Base-by-base conservation (phyloP, 2,329 filamentous ascomycete genomes). In the Trichophyton verrucosum region DNA sequence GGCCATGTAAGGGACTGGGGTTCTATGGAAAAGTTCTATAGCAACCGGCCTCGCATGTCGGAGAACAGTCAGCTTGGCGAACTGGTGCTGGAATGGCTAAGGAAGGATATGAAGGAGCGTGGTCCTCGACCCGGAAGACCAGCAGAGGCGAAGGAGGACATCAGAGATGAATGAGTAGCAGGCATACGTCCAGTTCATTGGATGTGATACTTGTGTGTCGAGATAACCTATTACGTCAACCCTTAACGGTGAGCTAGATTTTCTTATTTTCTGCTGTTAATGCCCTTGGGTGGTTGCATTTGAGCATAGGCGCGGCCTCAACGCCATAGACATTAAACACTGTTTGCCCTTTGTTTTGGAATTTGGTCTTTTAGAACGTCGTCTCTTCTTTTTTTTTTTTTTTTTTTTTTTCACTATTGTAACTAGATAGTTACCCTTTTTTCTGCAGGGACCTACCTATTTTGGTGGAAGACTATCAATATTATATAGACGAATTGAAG, bases 1-100 rank as follows among this genome's bases (percentile, higher is more conserved):
- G 94, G 94, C 30, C 84, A 81, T 64, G 87, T 96, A 64, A 91
- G 89, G 78, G 88, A 95, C 74, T 95, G 86, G 86, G 92, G 91
- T 1, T 76, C 78, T 40, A 84, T 92, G 51, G 84, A 86, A 60
- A 76, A 79, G 38, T 91, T 94, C 76, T 78, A 89, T 58, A 76
- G 77, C 56, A 76, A 77, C 17, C 73, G 75, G 27, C 77, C 82
- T 63, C 75, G 78, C 53, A 77, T 79, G 17, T 73, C 76, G 64
- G 91, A 91, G 40, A 96, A 96, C 73, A 94, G 88, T 68, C 83
- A 84, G 61, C 79, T 97, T 6, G 91, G 92, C 8, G 88, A 95
- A 76, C 75, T 99, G 64, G 94, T 97, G 33, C 77, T 99, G 66
- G 80, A 81, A 60, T 99, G 94, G 94, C 78, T 99, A 72, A 84